A percentile compares a stretch with the other conserved stretches of the same genome.
Evolutionary conservation across 208 protist species (phyloP).

Genomic region (Trichomonas gallinae): DNA sequence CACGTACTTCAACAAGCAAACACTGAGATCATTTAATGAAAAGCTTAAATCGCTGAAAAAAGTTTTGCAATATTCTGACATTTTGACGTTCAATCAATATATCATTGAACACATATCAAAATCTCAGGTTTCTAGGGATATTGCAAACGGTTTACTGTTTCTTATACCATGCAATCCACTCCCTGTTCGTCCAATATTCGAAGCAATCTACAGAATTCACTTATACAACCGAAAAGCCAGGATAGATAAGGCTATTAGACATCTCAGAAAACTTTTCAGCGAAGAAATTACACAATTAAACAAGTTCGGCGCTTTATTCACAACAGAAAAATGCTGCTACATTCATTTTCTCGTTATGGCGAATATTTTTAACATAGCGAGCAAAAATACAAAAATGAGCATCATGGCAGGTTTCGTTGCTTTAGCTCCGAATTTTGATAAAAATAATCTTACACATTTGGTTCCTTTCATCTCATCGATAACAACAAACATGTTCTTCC

Average conservation of each 20-base stretch:
- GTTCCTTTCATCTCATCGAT: background rate
- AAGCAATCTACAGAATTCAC: background rate
- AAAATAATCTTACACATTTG: background rate
- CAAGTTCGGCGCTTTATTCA: background rate
- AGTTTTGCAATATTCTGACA: background rate
- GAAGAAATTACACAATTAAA: background rate
- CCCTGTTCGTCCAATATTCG: background rate
- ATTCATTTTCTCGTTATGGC: background rate
- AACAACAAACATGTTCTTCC: background rate
- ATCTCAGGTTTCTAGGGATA: background rate
- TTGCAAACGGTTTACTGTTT: background rate
- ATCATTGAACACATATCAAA: background rate
- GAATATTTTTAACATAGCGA: background rate
- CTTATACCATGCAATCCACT: background rate
- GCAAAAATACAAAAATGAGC: background rate
- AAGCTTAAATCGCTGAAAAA: background rate
- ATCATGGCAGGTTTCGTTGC: background rate
- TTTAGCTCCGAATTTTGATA: background rate
- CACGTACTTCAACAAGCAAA: background rate
- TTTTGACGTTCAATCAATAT: background rate
- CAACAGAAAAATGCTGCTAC: background rate
- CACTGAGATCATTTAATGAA: background rate
- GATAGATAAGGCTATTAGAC: background rate
- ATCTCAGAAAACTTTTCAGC: background rate
- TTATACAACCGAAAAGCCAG: background rate